A percentile compares a stretch with the other conserved stretches of the same genome.
Evolutionary conservation across 345 rosid species (phyloP).

Genomic region (Triadica sebifera): DNA sequence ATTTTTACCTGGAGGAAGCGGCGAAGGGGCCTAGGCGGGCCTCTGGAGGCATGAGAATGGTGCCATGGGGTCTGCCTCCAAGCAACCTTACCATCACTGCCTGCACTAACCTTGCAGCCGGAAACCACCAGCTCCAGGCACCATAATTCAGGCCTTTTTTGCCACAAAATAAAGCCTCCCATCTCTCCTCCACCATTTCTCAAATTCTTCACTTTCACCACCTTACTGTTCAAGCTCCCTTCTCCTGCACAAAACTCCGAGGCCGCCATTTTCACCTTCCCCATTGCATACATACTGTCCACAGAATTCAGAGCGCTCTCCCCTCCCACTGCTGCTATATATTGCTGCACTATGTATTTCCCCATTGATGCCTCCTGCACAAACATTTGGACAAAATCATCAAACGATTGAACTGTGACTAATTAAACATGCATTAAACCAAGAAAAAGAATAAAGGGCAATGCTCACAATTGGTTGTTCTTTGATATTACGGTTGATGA

Average conservation of each 20-base stretch:
- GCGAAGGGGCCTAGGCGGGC: slow-evolving; percentile 82
- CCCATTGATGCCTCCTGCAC: slow-evolving; percentile 84
- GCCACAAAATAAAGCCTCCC: slow-evolving; percentile 95
- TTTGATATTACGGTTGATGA: slow-evolving; percentile 39
- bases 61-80: slow-evolving; percentile 98
- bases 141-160: slow-evolving; percentile 82
- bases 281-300: slow-evolving; percentile 88
- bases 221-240: slow-evolving; percentile 45
- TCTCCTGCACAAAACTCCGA: slow-evolving; percentile 74
- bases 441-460: no score
- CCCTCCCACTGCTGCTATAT: slow-evolving; percentile 87
- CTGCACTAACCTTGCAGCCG: slow-evolving; percentile 88
- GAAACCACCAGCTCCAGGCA: slow-evolving; percentile 86
- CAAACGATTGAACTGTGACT: no score
- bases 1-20: slow-evolving; percentile 69
- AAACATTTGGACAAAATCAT: no score
- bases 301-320: slow-evolving; percentile 56
- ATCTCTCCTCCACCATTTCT: slow-evolving; percentile 54
- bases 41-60: slow-evolving; percentile 82
- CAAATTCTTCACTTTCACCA: slow-evolving; percentile 43
- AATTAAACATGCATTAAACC: no score
- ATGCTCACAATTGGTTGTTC: slow-evolving; percentile 68
- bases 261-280: slow-evolving; percentile 89
- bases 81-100: slow-evolving; percentile 84
- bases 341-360: slow-evolving; percentile 86